These are phyloP conservation scores for Paramecium bursaria DNA, from an alignment of 73 alveolate species.

Conservation along the genomic window DNA sequence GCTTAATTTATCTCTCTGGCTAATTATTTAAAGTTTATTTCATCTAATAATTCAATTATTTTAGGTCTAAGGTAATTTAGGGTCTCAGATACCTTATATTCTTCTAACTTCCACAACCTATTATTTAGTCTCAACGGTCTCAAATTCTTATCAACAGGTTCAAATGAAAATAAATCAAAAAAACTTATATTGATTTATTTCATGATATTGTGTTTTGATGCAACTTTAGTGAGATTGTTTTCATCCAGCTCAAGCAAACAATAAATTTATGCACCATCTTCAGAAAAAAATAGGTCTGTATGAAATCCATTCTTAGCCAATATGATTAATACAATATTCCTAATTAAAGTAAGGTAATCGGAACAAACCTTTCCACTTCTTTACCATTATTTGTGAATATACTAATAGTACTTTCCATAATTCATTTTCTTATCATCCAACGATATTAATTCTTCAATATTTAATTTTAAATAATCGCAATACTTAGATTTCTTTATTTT, in stretches of 20 bases:
- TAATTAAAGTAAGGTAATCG: neutral
- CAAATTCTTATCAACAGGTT: conserved; percentile 27
- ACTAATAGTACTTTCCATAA: too few relatives aligned
- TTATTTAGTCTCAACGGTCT: conserved; percentile 51
- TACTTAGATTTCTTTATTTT: too few relatives aligned
- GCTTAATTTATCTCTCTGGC: conserved; percentile 20
- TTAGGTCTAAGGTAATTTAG: conserved; percentile 29
- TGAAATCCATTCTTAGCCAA: conserved; percentile 18
- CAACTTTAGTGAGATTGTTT: too few relatives aligned
- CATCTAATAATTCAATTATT: conserved; percentile 19
- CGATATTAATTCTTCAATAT: too few relatives aligned
- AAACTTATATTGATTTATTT: conserved; percentile 58
- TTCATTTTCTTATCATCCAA: too few relatives aligned
- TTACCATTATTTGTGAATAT: too few relatives aligned
- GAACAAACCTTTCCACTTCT: conserved; percentile 18
- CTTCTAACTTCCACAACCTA: conserved; percentile 33
- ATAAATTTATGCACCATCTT: too few relatives aligned
- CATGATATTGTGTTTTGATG: too few relatives aligned
- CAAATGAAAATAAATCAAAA: conserved; percentile 30
- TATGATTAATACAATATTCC: conserved; percentile 6
- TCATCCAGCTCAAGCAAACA: too few relatives aligned
- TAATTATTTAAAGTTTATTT: conserved; percentile 22
- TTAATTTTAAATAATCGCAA: too few relatives aligned
- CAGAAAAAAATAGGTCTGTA: conserved; percentile 3
- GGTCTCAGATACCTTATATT: neutral